These are phyloP conservation scores for Cryptosporidium viatorum DNA, from an alignment of 169 alveolate species.

Conservation along the genomic window DNA sequence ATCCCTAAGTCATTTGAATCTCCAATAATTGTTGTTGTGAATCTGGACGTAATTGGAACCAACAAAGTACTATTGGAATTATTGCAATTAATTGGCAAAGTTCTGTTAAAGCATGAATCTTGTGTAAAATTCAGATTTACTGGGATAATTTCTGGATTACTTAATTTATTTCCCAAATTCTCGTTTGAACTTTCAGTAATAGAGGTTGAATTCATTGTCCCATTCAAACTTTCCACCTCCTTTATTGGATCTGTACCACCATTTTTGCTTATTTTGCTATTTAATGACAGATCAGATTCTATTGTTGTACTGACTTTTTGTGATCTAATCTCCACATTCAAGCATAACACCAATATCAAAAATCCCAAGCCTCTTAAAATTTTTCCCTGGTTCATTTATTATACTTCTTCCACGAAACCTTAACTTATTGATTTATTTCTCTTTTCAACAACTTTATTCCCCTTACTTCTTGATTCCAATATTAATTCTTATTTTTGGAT, in stretches of 20 bases:
- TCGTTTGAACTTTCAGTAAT: neutral
- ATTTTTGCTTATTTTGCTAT: neutral
- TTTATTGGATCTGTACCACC: neutral
- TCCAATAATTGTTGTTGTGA: constrained; percentile 60
- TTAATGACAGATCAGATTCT: constrained; percentile 12
- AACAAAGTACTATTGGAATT: constrained; percentile 8
- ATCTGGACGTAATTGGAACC: constrained; percentile 12
- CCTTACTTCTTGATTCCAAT: neutral
- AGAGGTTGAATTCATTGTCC: neutral
- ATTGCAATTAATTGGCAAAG: constrained; percentile 35
- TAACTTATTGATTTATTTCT: neutral
- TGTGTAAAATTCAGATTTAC: constrained; percentile 12
- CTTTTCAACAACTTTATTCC: neutral
- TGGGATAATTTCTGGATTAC: constrained; percentile 48
- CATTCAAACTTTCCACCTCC: neutral
- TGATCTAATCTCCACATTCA: constrained; percentile 2
- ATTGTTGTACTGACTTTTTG: constrained; percentile 24
- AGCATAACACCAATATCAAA: neutral
- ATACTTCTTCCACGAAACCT: neutral
- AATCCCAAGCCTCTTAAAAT: neutral
- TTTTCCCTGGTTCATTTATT: neutral
- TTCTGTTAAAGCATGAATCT: constrained; percentile 33
- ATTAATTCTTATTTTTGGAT: neutral
- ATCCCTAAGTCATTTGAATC: neutral
- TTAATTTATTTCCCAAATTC: too few species aligned